Conservation (phyloP, 345 rosid species). For the Bruguiera sexangula region DNA sequence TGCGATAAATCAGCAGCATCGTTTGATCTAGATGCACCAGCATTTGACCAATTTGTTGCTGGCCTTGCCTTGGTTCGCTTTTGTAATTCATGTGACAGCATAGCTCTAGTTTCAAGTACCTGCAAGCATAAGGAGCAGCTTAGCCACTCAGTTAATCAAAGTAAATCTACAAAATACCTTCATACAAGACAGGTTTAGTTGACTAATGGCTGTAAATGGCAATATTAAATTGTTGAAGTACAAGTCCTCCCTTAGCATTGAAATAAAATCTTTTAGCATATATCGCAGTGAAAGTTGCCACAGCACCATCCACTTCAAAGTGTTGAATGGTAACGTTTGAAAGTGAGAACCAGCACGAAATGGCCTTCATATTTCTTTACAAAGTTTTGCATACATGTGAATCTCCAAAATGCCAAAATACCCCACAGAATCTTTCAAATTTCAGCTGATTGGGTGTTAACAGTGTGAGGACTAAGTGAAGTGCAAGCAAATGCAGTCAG, state of each 20-base stretch:
- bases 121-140: conserved; percentile 22
- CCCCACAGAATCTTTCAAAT: not conserved
- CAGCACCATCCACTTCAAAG: not conserved
- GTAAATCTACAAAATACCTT: not conserved
- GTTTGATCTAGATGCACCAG: conserved; percentile 22
- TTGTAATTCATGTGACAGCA: conserved; percentile 57
- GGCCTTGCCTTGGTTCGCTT: conserved; percentile 25
- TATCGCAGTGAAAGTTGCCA: not conserved
- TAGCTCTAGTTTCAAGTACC: conserved; percentile 82
- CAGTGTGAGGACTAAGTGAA: too few relatives aligned
- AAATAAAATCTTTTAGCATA: not conserved
- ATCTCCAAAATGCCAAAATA: not conserved
- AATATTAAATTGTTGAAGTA: not conserved
- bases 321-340: not conserved
- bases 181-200: not conserved
- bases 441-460: too few relatives aligned
- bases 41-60: conserved; percentile 36
- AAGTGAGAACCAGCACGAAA: not conserved
- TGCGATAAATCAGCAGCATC: conserved; percentile 27
- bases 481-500: too few relatives aligned
- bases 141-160: conserved; percentile 7
- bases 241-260: too few relatives aligned
- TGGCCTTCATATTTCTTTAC: not conserved
- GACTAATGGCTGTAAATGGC: not conserved
- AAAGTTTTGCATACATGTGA: not conserved